A percentile compares a stretch with the other conserved stretches of the same genome.
These are phyloP conservation scores for Rhizopus arrhizus DNA, from an alignment of 371 early-diverging fungal species.

Conservation along the genomic window DNA sequence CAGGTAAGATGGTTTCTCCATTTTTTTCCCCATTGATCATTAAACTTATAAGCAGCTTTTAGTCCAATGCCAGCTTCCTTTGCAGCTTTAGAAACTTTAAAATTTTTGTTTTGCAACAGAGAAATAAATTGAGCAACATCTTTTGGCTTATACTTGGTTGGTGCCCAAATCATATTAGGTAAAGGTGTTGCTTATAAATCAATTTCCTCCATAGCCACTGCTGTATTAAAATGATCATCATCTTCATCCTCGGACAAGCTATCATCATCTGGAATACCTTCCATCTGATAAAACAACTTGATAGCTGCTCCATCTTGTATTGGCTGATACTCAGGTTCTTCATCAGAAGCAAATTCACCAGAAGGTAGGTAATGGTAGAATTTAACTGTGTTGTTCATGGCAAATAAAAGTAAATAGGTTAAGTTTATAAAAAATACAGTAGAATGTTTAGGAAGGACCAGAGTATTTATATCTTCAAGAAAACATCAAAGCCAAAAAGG, in stretches of 20 bases:
- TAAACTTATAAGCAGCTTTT: slow-evolving; percentile 16
- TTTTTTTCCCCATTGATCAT: slow-evolving; percentile 8
- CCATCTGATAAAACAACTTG: slow-evolving; percentile 22
- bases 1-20: slow-evolving; percentile 21
- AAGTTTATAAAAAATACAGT: slow-evolving; percentile 14
- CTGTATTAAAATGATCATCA: slow-evolving; percentile 21
- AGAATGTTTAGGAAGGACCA: slow-evolving; percentile 8
- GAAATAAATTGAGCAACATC: slow-evolving; percentile 24
- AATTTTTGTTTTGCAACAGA: slow-evolving; percentile 20
- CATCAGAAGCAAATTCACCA: slow-evolving; percentile 22
- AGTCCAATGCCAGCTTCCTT: slow-evolving; percentile 13
- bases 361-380: slow-evolving; percentile 24
- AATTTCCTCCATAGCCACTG: slow-evolving; percentile 22
- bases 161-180: slow-evolving; percentile 23
- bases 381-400: slow-evolving; percentile 18
- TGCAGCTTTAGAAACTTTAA: slow-evolving; percentile 9
- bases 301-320: slow-evolving; percentile 24
- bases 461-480: slow-evolving; percentile 22
- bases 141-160: slow-evolving; percentile 18
- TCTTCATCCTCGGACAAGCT: slow-evolving; percentile 18
- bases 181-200: slow-evolving; percentile 22
- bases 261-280: slow-evolving; percentile 13
- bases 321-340: slow-evolving; percentile 26
- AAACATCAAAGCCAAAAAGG: slow-evolving; percentile 14
- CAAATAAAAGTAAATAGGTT: slow-evolving; percentile 23